Evolutionary conservation across 2,329 filamentous ascomycete species (phyloP).

Genomic region (Xylaria sp.): DNA sequence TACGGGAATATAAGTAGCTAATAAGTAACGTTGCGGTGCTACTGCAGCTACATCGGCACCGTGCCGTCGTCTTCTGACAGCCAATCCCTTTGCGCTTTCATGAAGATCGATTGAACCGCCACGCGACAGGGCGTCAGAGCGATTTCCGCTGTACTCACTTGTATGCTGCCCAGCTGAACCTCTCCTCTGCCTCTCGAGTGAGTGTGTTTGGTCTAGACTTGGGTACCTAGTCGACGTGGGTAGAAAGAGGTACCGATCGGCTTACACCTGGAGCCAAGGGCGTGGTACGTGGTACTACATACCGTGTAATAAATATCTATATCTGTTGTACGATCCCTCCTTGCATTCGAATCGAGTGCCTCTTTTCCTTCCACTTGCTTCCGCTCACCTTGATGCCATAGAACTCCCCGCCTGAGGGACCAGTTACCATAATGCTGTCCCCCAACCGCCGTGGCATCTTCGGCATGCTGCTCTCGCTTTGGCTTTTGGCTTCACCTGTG

Average conservation of each 20-base stretch:
- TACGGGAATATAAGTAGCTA: background rate
- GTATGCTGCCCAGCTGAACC: background rate
- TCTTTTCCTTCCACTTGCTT: constrained; percentile 18
- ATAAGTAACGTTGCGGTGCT: constrained; percentile 36
- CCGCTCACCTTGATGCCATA: constrained; percentile 25
- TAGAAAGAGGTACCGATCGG: background rate
- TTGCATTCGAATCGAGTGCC: background rate
- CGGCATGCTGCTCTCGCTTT: constrained; percentile 44
- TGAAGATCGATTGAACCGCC: constrained; percentile 9
- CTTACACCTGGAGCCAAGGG: background rate
- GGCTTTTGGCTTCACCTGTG: constrained; percentile 50
- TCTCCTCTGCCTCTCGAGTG: background rate
- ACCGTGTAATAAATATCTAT: too few relatives aligned
- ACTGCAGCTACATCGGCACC: constrained; percentile 25
- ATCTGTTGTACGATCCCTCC: background rate
- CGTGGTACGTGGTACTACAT: too few relatives aligned
- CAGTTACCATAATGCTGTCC: constrained; percentile 27
- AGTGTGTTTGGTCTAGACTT: constrained; percentile 15
- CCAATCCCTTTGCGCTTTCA: constrained; percentile 20
- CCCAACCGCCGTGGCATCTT: constrained; percentile 31
- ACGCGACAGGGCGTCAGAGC: constrained; percentile 20
- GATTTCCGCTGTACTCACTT: constrained; percentile 9
- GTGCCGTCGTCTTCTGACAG: constrained; percentile 5
- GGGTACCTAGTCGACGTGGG: constrained; percentile 9
- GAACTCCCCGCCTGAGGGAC: constrained; percentile 7